Evolutionary conservation across 352 stramenopile genomes (phyloP).

Genomic region (Phytophthora podocarpi): DNA sequence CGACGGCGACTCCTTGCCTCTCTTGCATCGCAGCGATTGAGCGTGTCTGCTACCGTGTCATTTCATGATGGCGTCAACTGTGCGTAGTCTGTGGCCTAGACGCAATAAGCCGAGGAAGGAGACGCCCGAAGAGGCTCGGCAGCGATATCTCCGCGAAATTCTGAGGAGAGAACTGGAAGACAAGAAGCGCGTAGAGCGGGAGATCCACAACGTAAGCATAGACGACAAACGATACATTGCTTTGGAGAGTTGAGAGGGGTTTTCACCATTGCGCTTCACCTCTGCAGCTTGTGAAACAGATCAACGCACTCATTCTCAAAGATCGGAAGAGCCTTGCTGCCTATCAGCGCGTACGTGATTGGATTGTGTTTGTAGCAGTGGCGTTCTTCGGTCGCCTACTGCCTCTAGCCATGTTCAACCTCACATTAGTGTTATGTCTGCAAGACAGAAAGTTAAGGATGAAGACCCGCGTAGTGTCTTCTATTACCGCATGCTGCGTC

Average conservation of each 20-base stretch:
- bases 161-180: slow-evolving; percentile 44
- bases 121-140: slow-evolving; percentile 43
- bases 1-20: too few relatives aligned
- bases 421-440: not conserved
- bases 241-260: not conserved
- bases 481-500: slow-evolving; percentile 81
- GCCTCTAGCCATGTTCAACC: too few relatives aligned
- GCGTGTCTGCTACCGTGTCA: too few relatives aligned
- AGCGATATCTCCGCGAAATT: slow-evolving; percentile 46
- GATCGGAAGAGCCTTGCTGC: slow-evolving; percentile 52
- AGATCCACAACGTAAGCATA: slow-evolving; percentile 50
- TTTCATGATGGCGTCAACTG: slow-evolving; percentile 1
- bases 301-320: slow-evolving; percentile 67
- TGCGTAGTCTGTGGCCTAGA: slow-evolving; percentile 7
- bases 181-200: slow-evolving; percentile 39
- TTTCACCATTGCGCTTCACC: not conserved
- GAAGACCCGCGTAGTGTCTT: slow-evolving; percentile 74
- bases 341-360: slow-evolving; percentile 57
- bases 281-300: slow-evolving; percentile 68
- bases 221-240: not conserved
- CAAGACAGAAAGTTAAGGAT: slow-evolving; percentile 57
- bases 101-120: slow-evolving; percentile 41
- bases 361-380: too few relatives aligned
- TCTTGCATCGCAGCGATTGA: too few relatives aligned
- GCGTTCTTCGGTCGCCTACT: too few relatives aligned